phyloP scores from a whole-genome alignment of 805 yeast species.

The Ogataea ramenticola region DNA sequence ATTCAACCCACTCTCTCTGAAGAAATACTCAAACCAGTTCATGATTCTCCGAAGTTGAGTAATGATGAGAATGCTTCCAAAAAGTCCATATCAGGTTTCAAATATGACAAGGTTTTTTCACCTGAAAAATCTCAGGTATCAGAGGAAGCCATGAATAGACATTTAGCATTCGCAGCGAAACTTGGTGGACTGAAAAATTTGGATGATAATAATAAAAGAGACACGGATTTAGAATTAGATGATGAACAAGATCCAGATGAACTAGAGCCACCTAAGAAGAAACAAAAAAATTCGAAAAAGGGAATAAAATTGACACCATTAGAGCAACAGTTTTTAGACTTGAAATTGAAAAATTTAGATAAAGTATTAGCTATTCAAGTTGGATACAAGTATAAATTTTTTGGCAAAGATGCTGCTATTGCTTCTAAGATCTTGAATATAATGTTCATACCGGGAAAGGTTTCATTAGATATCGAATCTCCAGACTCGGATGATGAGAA shows the following conservation, averaged over 20 bases:
- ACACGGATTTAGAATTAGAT: conserved; percentile 1
- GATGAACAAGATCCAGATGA: not conserved
- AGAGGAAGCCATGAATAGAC: not conserved
- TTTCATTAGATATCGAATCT: conserved; percentile 43
- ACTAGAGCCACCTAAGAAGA: not conserved
- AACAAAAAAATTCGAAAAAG: not conserved
- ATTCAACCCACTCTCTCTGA: no score
- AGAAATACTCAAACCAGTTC: no score
- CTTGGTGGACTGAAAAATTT: not conserved
- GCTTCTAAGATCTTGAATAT: conserved; percentile 65
- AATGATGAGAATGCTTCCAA: no score
- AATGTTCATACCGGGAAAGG: conserved; percentile 65
- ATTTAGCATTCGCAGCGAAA: not conserved
- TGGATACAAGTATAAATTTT: conserved; percentile 87
- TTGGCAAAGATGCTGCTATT: conserved; percentile 72
- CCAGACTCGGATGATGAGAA: conserved; percentile 31
- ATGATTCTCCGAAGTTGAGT: no score
- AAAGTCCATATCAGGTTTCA: not conserved
- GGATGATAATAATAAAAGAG: not conserved
- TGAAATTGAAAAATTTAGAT: conserved; percentile 56
- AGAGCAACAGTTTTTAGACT: conserved; percentile 66
- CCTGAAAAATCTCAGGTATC: not conserved
- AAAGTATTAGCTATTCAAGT: conserved; percentile 77
- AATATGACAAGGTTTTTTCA: not conserved
- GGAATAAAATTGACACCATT: conserved; percentile 55